Evolutionary conservation across 2,329 filamentous ascomycete species (phyloP), one percentile per base, ranked within the genome.

Genomic region (Hypoxylon sp.): DNA sequence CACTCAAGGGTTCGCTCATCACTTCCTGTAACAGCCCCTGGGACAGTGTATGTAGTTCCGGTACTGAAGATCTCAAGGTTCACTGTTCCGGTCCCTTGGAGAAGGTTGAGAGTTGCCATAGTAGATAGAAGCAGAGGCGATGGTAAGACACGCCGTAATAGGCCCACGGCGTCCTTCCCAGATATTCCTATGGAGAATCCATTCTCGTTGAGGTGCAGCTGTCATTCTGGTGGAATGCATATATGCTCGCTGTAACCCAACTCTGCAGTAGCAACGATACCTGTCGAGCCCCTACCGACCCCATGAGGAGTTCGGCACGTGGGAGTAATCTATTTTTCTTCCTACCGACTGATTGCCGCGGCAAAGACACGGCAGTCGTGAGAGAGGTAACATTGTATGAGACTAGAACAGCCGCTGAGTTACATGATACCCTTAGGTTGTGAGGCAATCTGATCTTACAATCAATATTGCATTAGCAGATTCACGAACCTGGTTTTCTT

Each of bases 241-340:
- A 49, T 60, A 48, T 53, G 60, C 52, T 52, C 46, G 10, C 32
- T 67, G 63, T 46, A 64, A 69, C 65, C 55, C 46, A 32, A 53
- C 46, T 53, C 28, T 19, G 38, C 50, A 50, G 48, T 19, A 62
- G 62, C n/a, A 38, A 19, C 55, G 25, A 45, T 23, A 28, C 14
- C 19, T 62, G 62, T 30, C 28, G 28, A 30, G 28, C 62, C 66
- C 69, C 58, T 69, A 68, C 60, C 50, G 65, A 63, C 62, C 60
- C 60, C 60, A 52, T 67, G 62, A 45, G 53, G 52, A 59, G 36
- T 52, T 50, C 34, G 49, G 65, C 73, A 74, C 73, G 72, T 74
- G 70, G 72, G 58, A 62, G 51, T 41, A 72, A 73, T 74, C n/a
- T 71, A 73, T 56, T 67, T 62, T 73, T 66, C 72, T 53, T 71